These are phyloP conservation scores for Pleurozium schreberi DNA, from an alignment of 225 moss, liverwort and hornwort genomes.

Conservation along the genomic window DNA sequence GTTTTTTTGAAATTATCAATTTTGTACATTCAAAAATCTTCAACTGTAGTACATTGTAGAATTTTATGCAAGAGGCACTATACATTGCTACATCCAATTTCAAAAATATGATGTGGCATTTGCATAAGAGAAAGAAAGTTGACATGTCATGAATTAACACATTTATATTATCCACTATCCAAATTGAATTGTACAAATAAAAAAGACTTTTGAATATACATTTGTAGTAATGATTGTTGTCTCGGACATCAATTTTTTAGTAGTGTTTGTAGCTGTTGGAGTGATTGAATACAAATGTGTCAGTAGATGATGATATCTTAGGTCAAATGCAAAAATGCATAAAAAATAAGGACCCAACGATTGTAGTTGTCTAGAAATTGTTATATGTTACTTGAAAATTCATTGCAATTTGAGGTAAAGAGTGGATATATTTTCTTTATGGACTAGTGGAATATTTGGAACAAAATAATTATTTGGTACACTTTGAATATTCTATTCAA, in stretches of 20 bases:
- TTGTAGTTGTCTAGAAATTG: no score
- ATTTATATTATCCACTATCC: accelerated
- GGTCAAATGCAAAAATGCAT: no score
- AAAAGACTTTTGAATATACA: neutral
- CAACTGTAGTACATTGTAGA: accelerated
- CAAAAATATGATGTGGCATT: neutral
- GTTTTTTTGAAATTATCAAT: neutral
- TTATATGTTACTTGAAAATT: no score
- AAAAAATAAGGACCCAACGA: no score
- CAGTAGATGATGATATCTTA: no score
- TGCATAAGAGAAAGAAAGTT: accelerated
- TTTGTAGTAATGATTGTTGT: accelerated
- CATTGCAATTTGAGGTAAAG: no score
- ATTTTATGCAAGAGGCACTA: neutral
- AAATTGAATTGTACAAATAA: accelerated
- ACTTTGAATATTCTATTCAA: neutral
- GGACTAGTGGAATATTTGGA: neutral
- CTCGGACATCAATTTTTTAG: no score
- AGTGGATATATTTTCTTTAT: no score
- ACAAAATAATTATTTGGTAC: accelerated
- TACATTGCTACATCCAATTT: neutral
- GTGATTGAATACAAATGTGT: no score
- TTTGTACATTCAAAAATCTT: no score
- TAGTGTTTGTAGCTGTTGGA: no score
- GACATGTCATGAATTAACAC: neutral